Percentiles rank a stretch among this genome's conserved stretches.
Evolutionary conservation across 106 monocot species (phyloP).

Genomic region (Hemerocallis citrina): DNA sequence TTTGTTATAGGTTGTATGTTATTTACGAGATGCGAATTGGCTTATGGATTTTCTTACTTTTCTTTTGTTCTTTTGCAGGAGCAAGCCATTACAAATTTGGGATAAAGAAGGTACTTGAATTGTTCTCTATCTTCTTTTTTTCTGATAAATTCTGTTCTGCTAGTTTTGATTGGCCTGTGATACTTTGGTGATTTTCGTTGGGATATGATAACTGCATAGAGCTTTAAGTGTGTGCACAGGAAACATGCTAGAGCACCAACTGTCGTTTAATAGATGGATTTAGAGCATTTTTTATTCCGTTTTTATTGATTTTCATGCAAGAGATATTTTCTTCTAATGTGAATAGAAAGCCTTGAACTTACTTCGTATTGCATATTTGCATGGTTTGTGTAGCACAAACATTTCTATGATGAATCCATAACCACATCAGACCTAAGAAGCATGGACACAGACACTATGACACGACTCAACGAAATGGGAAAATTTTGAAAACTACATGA

Average conservation of each 20-base stretch:
- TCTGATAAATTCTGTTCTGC: not conserved
- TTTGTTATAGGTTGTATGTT: not conserved
- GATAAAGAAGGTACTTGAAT: constrained; percentile 78
- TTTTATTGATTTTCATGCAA: not conserved
- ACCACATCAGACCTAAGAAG: no score
- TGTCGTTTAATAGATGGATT: not conserved
- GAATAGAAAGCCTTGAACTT: no score
- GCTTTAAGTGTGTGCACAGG: not conserved
- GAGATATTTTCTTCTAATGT: no score
- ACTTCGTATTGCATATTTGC: no score
- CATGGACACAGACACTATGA: no score
- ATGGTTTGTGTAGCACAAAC: no score
- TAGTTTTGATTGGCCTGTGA: not conserved
- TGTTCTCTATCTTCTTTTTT: not conserved
- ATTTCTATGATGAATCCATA: no score
- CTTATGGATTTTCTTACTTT: not conserved
- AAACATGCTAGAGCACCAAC: not conserved
- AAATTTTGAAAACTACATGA: no score
- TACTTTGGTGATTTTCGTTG: not conserved
- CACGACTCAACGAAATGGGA: no score
- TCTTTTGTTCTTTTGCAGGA: constrained; percentile 44
- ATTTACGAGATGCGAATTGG: not conserved
- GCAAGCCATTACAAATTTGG: constrained; percentile 98
- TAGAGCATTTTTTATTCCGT: not conserved
- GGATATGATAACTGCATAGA: not conserved